Evolutionary conservation across 345 rosid genomes (phyloP), one percentile per base, ranked within the genome.

Genomic region (Sonneratia alba): DNA sequence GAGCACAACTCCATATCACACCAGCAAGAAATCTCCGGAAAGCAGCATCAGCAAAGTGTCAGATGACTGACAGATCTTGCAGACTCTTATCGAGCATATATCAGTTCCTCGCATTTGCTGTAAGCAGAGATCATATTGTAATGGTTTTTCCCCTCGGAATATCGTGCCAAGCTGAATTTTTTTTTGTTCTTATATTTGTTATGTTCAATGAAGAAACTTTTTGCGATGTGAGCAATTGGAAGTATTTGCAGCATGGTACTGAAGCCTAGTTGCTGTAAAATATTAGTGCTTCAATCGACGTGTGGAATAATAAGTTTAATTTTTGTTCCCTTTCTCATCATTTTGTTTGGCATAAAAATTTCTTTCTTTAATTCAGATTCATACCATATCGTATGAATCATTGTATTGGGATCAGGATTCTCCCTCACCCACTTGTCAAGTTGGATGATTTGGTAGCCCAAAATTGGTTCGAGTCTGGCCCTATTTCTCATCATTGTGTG

Each of bases 1-100:
- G 85, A 85, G 76, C 78, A 78, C 85, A 45, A 80, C 85, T 19
- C 97, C 97, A 42, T 89, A 91, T 75, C 71, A 53, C 65, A 63
- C 70, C 16, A 22, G 72, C 79, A 85, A 80, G 82, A 83, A 77
- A 72, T 77, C 83, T 79, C 74, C 77, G 9, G 93, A 86, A 71
- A 69, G 74, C 16, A 51, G 71, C 16, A 62, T 34, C 70, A 9
- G 48, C 32, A 68, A 68, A 8, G 55, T n/a, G 43, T 48, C 48
- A 16, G 53, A 42, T 8, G 34, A n/a, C 55, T 68, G 19, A 38
- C 0, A 22, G 51, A 47, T 47, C 51, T 18, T 36, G 16, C 45
- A 7, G 27, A 40, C 45, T 47, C 51, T 9, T 55, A 38, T n/a
- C 14, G 66, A 62, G 38, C 16, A 7, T 3, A 59, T 59, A 53